Evolutionary conservation across 495 filamentous ascomycete species (phyloP).

Genomic region (Annulohypoxylon moriforme): DNA sequence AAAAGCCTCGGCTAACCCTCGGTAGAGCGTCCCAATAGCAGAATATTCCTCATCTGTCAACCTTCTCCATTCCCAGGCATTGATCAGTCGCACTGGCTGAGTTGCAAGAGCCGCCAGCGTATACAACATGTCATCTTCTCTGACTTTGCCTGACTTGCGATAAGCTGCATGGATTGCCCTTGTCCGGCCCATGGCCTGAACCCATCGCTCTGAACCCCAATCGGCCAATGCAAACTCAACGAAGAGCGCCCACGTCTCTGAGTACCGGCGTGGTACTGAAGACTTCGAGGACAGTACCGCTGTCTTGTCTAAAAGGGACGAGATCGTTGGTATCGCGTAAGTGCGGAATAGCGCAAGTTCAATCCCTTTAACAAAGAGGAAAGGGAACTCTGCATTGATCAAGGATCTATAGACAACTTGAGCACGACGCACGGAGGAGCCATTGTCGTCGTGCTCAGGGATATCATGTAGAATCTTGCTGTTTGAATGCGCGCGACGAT

Average conservation of each 20-base stretch:
- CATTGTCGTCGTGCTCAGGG: neutral
- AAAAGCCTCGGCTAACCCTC: neutral
- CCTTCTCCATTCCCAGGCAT: neutral
- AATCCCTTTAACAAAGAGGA: neutral
- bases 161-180: neutral
- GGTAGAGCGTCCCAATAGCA: neutral
- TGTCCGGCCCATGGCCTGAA: neutral
- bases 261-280: neutral
- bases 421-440: neutral
- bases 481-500: neutral
- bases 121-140: neutral
- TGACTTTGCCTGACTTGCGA: neutral
- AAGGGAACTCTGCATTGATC: neutral
- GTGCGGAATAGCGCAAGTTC: neutral
- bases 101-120: neutral
- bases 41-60: neutral
- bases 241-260: neutral
- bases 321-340: neutral
- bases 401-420: neutral
- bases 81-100: neutral
- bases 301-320: neutral
- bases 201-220: neutral
- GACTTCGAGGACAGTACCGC: neutral
- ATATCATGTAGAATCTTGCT: neutral
- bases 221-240: neutral